Percentiles rank a stretch among this genome's conserved stretches.
phyloP scores from a whole-genome alignment of 306 rosid genomes.

The Cucurbita ficifolia region DNA sequence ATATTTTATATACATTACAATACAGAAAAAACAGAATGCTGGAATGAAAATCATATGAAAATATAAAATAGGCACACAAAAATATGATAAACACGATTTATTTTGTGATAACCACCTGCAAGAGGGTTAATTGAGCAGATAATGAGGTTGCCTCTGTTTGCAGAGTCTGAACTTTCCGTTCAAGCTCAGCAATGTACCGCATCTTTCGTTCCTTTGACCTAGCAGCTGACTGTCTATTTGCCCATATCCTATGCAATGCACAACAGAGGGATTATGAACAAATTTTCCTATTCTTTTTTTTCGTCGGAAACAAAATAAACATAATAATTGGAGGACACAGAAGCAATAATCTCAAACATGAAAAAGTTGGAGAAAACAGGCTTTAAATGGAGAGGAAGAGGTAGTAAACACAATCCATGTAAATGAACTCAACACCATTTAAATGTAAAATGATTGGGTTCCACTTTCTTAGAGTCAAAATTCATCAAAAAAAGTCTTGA shows the following conservation, averaged over 20 bases:
- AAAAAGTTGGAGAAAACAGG: neutral
- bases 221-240: slow-evolving; percentile 96
- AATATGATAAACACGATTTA: neutral
- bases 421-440: neutral
- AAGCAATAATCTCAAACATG: neutral
- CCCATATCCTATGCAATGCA: slow-evolving; percentile 67
- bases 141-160: slow-evolving; percentile 92
- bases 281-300: neutral
- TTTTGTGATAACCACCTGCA: slow-evolving; percentile 48
- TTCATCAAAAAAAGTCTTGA: neutral
- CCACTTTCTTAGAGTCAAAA: neutral
- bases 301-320: neutral
- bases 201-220: slow-evolving; percentile 97
- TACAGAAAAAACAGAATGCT: neutral
- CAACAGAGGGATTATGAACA: slow-evolving; percentile 1
- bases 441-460: neutral
- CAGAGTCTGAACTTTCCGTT: slow-evolving; percentile 85
- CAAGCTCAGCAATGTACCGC: slow-evolving; percentile 93
- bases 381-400: neutral
- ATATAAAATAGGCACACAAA: neutral
- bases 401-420: neutral
- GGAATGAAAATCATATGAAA: neutral
- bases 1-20: neutral
- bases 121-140: slow-evolving; percentile 79
- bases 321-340: slow-evolving; percentile 5